Evolutionary conservation across 768 basidiomycete species (phyloP).

Genomic region (Tricholoma terreum): DNA sequence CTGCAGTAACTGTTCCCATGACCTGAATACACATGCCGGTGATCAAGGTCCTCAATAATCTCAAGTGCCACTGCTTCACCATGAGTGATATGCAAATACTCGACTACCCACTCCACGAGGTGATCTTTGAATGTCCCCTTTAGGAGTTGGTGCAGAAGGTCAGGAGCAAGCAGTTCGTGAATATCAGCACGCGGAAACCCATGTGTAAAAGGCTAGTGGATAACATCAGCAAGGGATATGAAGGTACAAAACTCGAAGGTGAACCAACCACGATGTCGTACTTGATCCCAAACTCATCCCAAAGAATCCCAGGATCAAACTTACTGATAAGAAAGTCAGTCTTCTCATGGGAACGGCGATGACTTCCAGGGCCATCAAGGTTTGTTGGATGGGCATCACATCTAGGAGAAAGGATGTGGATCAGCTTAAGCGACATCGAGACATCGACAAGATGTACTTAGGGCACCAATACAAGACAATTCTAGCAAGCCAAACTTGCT

Average conservation of each 20-base stretch:
- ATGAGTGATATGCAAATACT: constrained; percentile 24
- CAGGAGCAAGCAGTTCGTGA: constrained; percentile 22
- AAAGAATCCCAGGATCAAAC: background rate
- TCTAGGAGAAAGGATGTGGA: background rate
- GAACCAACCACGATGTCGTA: background rate
- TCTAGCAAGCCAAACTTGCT: background rate
- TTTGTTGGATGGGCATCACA: constrained; percentile 3
- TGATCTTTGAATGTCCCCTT: background rate
- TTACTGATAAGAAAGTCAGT: background rate
- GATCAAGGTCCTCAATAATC: constrained; percentile 38
- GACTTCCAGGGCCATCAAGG: background rate
- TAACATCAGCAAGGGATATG: background rate
- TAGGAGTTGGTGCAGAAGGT: background rate
- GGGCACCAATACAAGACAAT: constrained; percentile 18
- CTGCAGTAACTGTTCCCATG: background rate
- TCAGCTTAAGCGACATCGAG: background rate
- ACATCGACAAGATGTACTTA: constrained; percentile 11
- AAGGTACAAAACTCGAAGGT: background rate
- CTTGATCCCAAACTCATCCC: background rate
- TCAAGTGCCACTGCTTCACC: constrained; percentile 16
- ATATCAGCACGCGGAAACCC: constrained; percentile 30
- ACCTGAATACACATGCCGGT: constrained; percentile 21
- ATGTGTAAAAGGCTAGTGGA: constrained; percentile 23
- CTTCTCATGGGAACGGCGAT: background rate
- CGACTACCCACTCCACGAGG: constrained; percentile 31